Percentiles rank a stretch among this genome's conserved stretches.
These are phyloP conservation scores for Nitzschia sp. DNA, from an alignment of 108 stramenopile species.

Conservation along the genomic window DNA sequence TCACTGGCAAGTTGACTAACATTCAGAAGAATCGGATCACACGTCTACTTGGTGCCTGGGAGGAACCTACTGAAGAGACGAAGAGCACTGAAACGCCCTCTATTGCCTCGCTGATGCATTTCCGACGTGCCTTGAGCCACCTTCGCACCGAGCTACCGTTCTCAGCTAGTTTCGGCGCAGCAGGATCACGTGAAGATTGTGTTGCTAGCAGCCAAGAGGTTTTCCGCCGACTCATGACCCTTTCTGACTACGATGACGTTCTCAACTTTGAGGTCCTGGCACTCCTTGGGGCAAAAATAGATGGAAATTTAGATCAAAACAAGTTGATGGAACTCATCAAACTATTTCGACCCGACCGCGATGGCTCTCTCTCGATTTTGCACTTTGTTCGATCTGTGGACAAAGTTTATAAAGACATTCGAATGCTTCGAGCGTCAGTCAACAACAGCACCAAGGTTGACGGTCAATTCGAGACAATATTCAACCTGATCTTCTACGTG, in stretches of 20 bases:
- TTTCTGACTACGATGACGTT: constrained; percentile 9
- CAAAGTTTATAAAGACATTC: constrained; percentile 60
- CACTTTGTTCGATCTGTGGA: constrained; percentile 21
- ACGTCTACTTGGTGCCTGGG: too few relatives aligned
- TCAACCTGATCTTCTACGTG: constrained; percentile 59
- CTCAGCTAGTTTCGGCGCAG: constrained; percentile 56
- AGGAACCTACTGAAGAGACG: too few relatives aligned
- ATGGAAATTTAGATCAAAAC: constrained; percentile 45
- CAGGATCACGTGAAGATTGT: constrained; percentile 52
- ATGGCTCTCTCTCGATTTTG: constrained; percentile 48
- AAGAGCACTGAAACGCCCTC: too few relatives aligned
- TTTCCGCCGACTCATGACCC: constrained; percentile 35
- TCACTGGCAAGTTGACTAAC: too few relatives aligned
- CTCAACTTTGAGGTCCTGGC: constrained; percentile 8
- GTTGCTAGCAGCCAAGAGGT: constrained; percentile 58
- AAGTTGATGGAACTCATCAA: constrained; percentile 44
- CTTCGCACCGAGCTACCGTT: constrained; percentile 61
- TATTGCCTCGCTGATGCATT: too few relatives aligned
- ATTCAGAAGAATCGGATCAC: too few relatives aligned
- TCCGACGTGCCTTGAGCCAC: too few relatives aligned
- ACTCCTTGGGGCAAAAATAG: constrained; percentile 31
- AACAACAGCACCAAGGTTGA: constrained; percentile 50
- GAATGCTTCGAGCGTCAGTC: constrained; percentile 61
- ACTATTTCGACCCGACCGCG: constrained; percentile 65
- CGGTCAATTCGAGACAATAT: constrained; percentile 52